Evolutionary conservation across 768 basidiomycete genomes (phyloP).

Genomic region (Lactarius tabidus): DNA sequence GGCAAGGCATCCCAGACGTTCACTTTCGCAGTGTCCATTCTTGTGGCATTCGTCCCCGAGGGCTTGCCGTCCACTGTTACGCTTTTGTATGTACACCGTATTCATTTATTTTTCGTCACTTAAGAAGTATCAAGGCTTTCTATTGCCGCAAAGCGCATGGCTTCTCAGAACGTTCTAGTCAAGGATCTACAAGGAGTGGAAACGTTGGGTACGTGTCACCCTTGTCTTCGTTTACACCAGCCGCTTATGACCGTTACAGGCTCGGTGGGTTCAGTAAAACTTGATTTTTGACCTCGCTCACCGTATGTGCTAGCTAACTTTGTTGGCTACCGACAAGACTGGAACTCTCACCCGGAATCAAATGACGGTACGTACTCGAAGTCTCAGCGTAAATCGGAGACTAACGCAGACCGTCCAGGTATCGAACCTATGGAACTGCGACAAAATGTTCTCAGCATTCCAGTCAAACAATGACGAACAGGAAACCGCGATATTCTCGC

Average conservation of each 20-base stretch:
- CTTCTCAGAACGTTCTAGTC: constrained; percentile 65
- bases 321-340: constrained; percentile 69
- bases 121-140: constrained; percentile 38
- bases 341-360: constrained; percentile 68
- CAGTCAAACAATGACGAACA: constrained; percentile 65
- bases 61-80: constrained; percentile 68
- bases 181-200: constrained; percentile 73
- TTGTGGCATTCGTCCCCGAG: constrained; percentile 59
- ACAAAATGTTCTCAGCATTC: constrained; percentile 59
- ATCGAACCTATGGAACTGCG: constrained; percentile 63
- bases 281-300: constrained; percentile 19
- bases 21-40: constrained; percentile 56
- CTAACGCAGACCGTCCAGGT: constrained; percentile 35
- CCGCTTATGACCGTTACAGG: constrained; percentile 28
- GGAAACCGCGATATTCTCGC: constrained; percentile 46
- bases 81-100: constrained; percentile 37
- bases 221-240: background rate
- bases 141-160: constrained; percentile 70
- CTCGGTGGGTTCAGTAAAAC: background rate
- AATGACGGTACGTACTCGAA: constrained; percentile 47
- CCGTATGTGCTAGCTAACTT: constrained; percentile 42
- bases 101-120: background rate
- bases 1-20: constrained; percentile 57
- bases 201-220: constrained; percentile 46
- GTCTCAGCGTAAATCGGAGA: background rate